Percentiles rank a stretch among this genome's conserved stretches.
Evolutionary conservation across 2,329 filamentous ascomycete genomes (phyloP).

Genomic region (Neofusicoccum kwambonambiense): DNA sequence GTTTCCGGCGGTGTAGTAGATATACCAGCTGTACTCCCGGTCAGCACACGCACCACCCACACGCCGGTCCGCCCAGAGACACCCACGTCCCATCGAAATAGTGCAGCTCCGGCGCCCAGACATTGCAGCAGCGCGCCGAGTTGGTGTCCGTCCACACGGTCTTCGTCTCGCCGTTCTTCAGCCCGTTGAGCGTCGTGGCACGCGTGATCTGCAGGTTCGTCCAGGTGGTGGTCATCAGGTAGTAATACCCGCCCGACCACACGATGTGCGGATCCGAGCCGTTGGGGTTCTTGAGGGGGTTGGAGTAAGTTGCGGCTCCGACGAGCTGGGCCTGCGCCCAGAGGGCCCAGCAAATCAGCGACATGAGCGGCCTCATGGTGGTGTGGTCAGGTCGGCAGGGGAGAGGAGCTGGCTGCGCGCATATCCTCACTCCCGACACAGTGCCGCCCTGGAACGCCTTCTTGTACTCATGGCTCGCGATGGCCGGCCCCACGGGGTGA

Average conservation of each 20-base stretch:
- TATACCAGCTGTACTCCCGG: constrained; percentile 50
- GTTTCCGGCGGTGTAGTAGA: constrained; percentile 57
- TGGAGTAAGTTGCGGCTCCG: constrained; percentile 46
- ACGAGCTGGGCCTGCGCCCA: constrained; percentile 21
- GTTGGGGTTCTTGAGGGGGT: constrained; percentile 51
- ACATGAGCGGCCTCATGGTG: constrained; percentile 1
- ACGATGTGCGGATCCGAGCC: constrained; percentile 56
- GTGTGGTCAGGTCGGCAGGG: neutral
- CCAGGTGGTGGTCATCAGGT: constrained; percentile 58
- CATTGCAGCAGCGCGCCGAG: constrained; percentile 51
- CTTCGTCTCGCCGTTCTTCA: constrained; percentile 55
- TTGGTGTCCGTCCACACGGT: constrained; percentile 51
- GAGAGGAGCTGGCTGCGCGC: neutral
- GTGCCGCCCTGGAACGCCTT: neutral
- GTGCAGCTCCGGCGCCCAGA: constrained; percentile 48
- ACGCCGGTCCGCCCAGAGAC: neutral
- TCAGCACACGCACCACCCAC: constrained; percentile 33
- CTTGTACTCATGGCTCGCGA: neutral
- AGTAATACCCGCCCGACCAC: constrained; percentile 56
- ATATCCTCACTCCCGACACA: neutral
- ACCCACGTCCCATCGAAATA: constrained; percentile 18
- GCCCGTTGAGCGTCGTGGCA: constrained; percentile 53
- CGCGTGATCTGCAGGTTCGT: constrained; percentile 55
- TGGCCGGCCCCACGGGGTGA: neutral
- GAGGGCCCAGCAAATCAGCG: constrained; percentile 12